Evolutionary conservation across 257 asterid genomes (phyloP), one percentile per base, ranked within the genome.

Genomic region (Parsonsia alboflavescens): DNA sequence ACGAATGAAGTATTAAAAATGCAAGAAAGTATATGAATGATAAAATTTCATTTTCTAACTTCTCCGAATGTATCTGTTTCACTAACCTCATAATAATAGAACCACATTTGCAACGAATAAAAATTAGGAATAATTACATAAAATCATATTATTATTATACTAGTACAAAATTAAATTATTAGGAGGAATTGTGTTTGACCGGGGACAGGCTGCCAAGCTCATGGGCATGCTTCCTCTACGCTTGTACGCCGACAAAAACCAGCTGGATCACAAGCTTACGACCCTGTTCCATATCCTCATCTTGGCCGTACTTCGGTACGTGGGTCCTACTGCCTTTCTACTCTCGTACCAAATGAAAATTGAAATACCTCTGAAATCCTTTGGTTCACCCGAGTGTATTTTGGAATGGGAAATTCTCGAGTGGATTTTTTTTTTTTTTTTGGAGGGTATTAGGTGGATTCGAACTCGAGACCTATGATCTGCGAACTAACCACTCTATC

Each of bases 191-290:
- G 1, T 2, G 17, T 28, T 44, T 73, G 28, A 62, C 15, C 26
- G 36, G 28, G 62, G 26, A 62, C 19, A 4, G 59, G 3, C 39
- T 33, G 39, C 39, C 39, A 62, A 65, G 48, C 50, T 12, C 65
- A 49, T 74, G 52, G 53, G 64, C 22, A 33, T 52, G 45, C 39
- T 15, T 24, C 16, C 4, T 28, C 21, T 26, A 26, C 39, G 0
- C 67, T 48, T 16, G 50, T 46, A 36, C 70, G 79, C 79, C 79
- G 79, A 76, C 79, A 76, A 21, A 33, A 57, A 28, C 70, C 79
- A 76, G 70, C 75, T 68, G 75, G 79, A 5, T 45, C 67, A 11
- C 0, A 26, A 48, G 45, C 26, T 45, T 45, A 3, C 1, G 12
- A 33, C 39, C 46, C 22, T 8, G 24, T 4, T 52, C 24, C 58